Conservation (phyloP, 305 asterid genomes). For the Fraxinus greggii region DNA sequence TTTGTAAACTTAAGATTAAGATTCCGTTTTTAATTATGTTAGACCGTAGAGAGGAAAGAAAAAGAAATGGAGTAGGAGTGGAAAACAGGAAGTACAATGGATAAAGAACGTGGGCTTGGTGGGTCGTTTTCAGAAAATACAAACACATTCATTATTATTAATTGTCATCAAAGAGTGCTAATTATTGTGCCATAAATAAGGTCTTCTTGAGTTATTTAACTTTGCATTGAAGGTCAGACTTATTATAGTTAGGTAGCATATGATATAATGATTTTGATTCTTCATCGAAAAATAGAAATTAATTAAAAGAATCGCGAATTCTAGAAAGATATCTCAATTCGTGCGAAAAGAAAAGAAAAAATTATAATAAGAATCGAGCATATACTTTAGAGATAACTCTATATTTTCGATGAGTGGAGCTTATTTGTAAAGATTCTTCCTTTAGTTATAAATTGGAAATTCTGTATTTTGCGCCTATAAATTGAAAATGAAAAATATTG, state of each 20-base stretch:
- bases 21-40: slow-evolving; percentile 21
- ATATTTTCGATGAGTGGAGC: too few relatives aligned
- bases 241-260: background rate
- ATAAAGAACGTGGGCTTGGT: slow-evolving; percentile 31
- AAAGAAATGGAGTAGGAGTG: background rate
- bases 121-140: slow-evolving; percentile 28
- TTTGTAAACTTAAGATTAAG: slow-evolving; percentile 27
- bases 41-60: background rate
- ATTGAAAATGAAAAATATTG: too few relatives aligned
- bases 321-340: too few relatives aligned
- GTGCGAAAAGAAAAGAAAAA: too few relatives aligned
- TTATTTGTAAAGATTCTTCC: background rate
- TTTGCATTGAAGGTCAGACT: background rate
- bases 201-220: background rate
- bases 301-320: too few relatives aligned
- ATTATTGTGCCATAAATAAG: slow-evolving; percentile 15
- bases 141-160: background rate
- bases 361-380: too few relatives aligned
- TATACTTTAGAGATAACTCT: background rate
- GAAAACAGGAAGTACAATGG: background rate
- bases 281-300: too few relatives aligned
- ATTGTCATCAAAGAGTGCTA: background rate
- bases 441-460: too few relatives aligned
- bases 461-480: too few relatives aligned
- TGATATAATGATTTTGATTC: background rate